These are phyloP conservation scores for Fusarium udum DNA, from an alignment of 2,329 filamentous ascomycete genomes.

Conservation along the genomic window DNA sequence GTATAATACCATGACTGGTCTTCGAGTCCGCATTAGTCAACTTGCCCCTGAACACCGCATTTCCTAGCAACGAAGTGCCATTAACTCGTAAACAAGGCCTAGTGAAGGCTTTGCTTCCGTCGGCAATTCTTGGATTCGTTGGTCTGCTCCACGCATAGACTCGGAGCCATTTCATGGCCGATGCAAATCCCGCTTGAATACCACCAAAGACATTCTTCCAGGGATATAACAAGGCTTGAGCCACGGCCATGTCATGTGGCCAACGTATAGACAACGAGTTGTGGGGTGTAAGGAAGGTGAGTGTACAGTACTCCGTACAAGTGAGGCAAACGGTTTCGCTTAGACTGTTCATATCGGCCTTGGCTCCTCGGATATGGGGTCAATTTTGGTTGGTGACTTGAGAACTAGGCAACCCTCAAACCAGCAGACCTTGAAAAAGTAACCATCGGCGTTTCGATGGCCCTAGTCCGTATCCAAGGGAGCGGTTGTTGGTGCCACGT, in stretches of 20 bases:
- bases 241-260: conserved; percentile 5
- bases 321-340: conserved; percentile 4
- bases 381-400: conserved; percentile 4
- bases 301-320: not conserved
- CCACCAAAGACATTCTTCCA: not conserved
- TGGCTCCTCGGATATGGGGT: not conserved
- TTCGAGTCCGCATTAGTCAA: conserved; percentile 6
- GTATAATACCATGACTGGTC: not conserved
- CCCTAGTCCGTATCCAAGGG: conserved; percentile 18
- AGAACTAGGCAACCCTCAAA: not conserved
- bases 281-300: not conserved
- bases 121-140: conserved; percentile 28
- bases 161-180: conserved; percentile 9
- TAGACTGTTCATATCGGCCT: not conserved
- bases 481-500: conserved; percentile 37
- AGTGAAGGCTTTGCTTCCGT: conserved; percentile 1
- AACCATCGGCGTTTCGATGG: conserved; percentile 7
- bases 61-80: conserved; percentile 21
- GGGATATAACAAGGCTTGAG: conserved; percentile 5
- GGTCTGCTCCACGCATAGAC: conserved; percentile 4
- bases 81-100: conserved; percentile 8
- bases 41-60: conserved; percentile 23
- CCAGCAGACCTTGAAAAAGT: not conserved
- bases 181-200: not conserved
- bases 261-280: conserved; percentile 10